Base-by-base conservation (phyloP, 2,329 filamentous ascomycete species). In the Colletotrichum musae region DNA sequence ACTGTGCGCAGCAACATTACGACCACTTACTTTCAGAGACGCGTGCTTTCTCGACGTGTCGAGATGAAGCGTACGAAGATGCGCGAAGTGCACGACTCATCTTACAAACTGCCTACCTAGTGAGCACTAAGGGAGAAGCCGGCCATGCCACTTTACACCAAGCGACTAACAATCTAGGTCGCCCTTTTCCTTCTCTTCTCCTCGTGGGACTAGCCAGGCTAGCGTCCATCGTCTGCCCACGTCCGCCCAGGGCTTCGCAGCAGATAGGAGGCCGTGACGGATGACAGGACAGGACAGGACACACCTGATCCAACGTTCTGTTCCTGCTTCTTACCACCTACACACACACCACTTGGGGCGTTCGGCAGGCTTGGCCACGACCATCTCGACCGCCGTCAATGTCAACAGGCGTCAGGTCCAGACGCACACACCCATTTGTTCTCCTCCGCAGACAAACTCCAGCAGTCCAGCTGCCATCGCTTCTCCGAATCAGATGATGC, bases 401-500 rank as follows among this genome's bases (percentile, higher is more conserved):
- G 32, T 36, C 32, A 36, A 51, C 58, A 18, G 13, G 26, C 60
- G 12, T 51, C 18, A 18, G 18, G 18, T 18, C 24, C 26, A 50
- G 18, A 47, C 43, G 39, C 45, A 51, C 47, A n/a, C 32, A 41
- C 47, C 15, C 48, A 18, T 18, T 18, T 18, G 10, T 21, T 26
- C 48, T 26, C 18, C 26, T 21, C 50, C 36, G 47, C 39, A 45
- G 26, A 57, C 28, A 52, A 47, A 48, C 45, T 60, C 48, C 65
- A 64, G 59, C 18, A 58, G 52, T 61, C 58, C 43, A 68, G 65
- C 52, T 53, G 52, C 28, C 47, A 26, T 64, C 53, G 52, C 47
- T 51, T 68, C 10, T 48, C 36, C 60, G 52, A 26, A 26, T 58
- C 53, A 68, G 47, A 53, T 47, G 60, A 47, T 68, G 60, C 65